Percentiles rank a stretch among this genome's conserved stretches.
phyloP scores from a whole-genome alignment of 352 stramenopile genomes.

The Phytophthora pistaciae region DNA sequence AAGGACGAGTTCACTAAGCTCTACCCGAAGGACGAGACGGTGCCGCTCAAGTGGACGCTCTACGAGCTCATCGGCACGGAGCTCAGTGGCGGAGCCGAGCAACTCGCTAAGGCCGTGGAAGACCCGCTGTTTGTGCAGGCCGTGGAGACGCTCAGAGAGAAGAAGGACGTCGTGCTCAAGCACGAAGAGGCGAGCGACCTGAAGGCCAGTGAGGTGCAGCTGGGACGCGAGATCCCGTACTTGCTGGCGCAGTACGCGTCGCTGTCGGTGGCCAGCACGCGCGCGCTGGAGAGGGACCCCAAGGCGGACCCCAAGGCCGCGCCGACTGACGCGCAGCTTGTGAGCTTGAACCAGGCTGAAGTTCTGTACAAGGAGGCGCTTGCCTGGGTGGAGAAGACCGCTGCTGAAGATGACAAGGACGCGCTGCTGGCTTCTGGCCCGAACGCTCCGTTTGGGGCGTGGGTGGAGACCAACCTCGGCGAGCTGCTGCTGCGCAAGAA shows the following conservation, averaged over 20 bases:
- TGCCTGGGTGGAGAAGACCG: conserved; percentile 63
- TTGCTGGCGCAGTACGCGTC: conserved; percentile 76
- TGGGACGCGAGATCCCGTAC: conserved; percentile 77
- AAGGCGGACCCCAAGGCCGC: conserved; percentile 36
- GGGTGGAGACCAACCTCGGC: conserved; percentile 75
- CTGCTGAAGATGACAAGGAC: conserved; percentile 52
- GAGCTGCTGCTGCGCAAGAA: conserved; percentile 71
- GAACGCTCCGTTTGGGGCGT: conserved; percentile 70
- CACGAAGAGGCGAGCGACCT: conserved; percentile 53
- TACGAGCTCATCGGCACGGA: conserved; percentile 73
- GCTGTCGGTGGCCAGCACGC: conserved; percentile 60
- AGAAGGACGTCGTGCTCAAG: conserved; percentile 69
- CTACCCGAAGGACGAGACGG: conserved; percentile 64
- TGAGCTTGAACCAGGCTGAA: conserved; percentile 73
- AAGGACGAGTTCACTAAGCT: conserved; percentile 63
- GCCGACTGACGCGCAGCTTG: conserved; percentile 45
- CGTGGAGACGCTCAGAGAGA: conserved; percentile 64
- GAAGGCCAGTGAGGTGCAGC: conserved; percentile 54
- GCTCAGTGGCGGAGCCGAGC: conserved; percentile 47
- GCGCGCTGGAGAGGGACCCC: conserved; percentile 33
- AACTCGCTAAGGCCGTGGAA: conserved; percentile 48
- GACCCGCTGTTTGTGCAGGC: conserved; percentile 71
- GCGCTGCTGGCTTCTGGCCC: conserved; percentile 57
- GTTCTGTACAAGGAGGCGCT: conserved; percentile 77
- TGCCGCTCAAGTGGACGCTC: conserved; percentile 76